Base-by-base conservation (phyloP, 768 basidiomycete genomes). In the Serpula lacrymans region DNA sequence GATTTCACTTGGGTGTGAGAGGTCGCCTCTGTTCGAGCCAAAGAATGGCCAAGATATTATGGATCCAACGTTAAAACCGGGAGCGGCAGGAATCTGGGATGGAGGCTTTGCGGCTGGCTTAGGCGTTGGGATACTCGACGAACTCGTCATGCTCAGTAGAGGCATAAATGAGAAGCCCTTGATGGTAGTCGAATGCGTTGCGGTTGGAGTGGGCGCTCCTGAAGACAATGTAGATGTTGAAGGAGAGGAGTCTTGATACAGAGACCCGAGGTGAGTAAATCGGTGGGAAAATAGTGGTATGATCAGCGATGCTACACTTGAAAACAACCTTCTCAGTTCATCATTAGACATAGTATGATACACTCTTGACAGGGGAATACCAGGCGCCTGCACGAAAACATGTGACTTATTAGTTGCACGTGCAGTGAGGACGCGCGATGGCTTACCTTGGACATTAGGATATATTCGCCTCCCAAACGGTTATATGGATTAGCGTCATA, bases 1-100 rank as follows among this genome's bases (percentile, higher is more conserved):
- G 25, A 91, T 70, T 49, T 88, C 85, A 16, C 69, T 63, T 3
- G 80, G 81, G 49, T 84, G 83, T 3, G 60, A 49, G 17, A 88
- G 72, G 43, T 86, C 82, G 23, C 88, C 88, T 28, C 89, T 74
- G 48, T 83, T 80, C 4, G 86, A 84, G 33, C 88, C 88, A 57
- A 92, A 92, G 71, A 91, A 92, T 1, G 88, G 84, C 88, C 89
- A 92, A 3, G 88, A 89, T 36, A 91, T 77, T 52, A 92, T 91
- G 6, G 84, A 84, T 3, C 88, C 88, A 31, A 90, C 70, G 36
- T 82, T 76, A 59, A 73, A 77, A 37, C 73, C 67, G 36, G 48
- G 30, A 18, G 46, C 26, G 43, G 62, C 42, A 41, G 50, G 32
- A 45, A 46, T 33, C 46, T 50, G 46, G 31, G 50, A 9, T 9